Evolutionary conservation across 106 monocot genomes (phyloP), one percentile per base, ranked within the genome.

Genomic region (Dioscorea alata): DNA sequence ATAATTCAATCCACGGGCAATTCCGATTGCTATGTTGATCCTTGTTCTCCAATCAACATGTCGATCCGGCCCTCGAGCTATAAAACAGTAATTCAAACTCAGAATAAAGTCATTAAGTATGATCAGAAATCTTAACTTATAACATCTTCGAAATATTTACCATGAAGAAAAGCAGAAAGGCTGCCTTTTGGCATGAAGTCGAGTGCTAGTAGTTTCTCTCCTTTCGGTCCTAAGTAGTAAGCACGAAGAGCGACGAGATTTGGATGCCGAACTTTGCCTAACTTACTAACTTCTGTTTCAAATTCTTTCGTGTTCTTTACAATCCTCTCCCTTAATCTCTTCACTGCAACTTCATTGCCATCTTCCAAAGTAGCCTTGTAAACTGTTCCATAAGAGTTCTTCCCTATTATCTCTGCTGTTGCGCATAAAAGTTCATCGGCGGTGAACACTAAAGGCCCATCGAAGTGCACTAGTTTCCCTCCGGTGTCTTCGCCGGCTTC

Each of bases 391-490:
- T 95, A 95, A 10, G 88, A 84, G 82, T 85, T 91, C 80, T 95
- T 95, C 56, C 95, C 91, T 83, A 95, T 82, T 33, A 95, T 91
- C 78, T 91, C 95, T 34, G 95, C 95, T n/a, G 95, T 95, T 12
- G 91, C 95, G 60, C 95, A 95, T 18, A 95, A 54, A 19, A 95
- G 83, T 48, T 91, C 88, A 59, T 95, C 95, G 4, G 95, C 95
- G 0, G 91, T 86, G 74, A 95, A 95, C n/a, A 67, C 84, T 54
- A 78, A 32, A 0, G 84, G 81, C 34, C 89, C 89, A 14, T 94
- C 90, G 60, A 94, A 94, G 73, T 94, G 94, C 14, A 94, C 90
- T 66, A 94, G 75, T 72, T 91, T 94, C 16, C 94, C 94, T 0
- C 94, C 87, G 0, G 77, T 19, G n/a, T 80, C 82, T 21, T 78